Percentiles rank a stretch among this genome's conserved stretches.
Conservation (phyloP, 495 filamentous ascomycete genomes). For the Sordaria brevicollis region DNA sequence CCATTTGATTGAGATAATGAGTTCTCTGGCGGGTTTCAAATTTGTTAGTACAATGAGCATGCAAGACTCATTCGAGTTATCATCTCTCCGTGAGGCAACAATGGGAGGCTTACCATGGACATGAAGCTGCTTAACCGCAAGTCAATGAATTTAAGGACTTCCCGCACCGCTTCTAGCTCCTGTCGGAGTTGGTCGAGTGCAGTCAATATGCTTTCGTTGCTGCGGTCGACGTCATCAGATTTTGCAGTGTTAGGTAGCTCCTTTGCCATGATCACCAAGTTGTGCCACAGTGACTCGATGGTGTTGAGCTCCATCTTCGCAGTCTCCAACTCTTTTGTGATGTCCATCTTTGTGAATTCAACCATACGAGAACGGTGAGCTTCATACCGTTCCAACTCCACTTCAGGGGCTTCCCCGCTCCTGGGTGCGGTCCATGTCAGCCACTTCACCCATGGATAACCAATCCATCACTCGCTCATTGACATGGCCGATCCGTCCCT, state of each 20-base stretch:
- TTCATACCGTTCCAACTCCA: background rate
- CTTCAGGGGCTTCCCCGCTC: too few species aligned
- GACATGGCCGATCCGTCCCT: background rate
- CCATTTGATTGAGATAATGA: background rate
- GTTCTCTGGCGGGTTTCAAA: background rate
- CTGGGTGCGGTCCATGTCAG: too few species aligned
- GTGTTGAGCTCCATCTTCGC: background rate
- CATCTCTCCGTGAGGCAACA: too few species aligned
- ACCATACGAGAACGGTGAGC: background rate
- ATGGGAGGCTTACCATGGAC: background rate
- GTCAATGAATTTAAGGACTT: background rate
- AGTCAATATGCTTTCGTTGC: background rate
- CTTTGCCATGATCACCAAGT: background rate
- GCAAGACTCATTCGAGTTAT: too few species aligned
- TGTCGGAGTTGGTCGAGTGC: background rate
- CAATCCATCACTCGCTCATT: too few species aligned
- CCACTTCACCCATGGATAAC: too few species aligned
- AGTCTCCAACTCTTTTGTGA: background rate
- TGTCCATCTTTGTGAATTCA: background rate
- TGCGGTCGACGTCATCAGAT: background rate
- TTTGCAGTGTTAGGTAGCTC: background rate
- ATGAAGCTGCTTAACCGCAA: accelerated
- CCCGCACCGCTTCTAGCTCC: background rate
- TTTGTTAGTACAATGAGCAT: too few species aligned
- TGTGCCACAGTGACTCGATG: background rate